Evolutionary conservation across 768 basidiomycete species (phyloP).

Genomic region (Boletus rufocinnamomeus): DNA sequence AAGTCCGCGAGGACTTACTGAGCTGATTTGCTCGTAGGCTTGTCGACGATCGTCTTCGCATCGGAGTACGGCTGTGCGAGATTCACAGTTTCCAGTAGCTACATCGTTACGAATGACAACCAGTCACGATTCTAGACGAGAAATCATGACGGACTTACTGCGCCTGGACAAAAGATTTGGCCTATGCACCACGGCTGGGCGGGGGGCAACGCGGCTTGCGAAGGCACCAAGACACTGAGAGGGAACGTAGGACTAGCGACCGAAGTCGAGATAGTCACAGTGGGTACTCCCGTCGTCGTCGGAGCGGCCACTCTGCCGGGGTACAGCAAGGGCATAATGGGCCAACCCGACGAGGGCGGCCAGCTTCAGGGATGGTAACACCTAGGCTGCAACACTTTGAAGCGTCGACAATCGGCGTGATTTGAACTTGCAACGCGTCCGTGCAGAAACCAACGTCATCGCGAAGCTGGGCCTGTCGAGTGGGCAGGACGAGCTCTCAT

Average conservation of each 20-base stretch:
- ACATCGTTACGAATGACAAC: background rate
- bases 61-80: slow-evolving; percentile 74
- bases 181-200: slow-evolving; percentile 74
- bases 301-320: slow-evolving; percentile 11
- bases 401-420: no score
- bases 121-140: background rate
- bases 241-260: slow-evolving; percentile 64
- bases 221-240: slow-evolving; percentile 55
- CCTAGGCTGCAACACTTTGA: no score
- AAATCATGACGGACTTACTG: slow-evolving; percentile 44
- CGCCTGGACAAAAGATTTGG: slow-evolving; percentile 78
- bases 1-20: slow-evolving; percentile 75
- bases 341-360: slow-evolving; percentile 1
- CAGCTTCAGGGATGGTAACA: no score
- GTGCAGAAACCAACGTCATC: no score
- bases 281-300: slow-evolving; percentile 25
- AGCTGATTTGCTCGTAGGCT: slow-evolving; percentile 73
- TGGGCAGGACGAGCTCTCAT: no score
- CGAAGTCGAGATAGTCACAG: slow-evolving; percentile 56
- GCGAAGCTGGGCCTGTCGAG: no score
- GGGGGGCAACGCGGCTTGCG: slow-evolving; percentile 65
- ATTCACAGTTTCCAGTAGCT: slow-evolving; percentile 87
- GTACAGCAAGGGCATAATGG: slow-evolving; percentile 16
- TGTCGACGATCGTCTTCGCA: slow-evolving; percentile 87
- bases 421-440: no score